phyloP scores from a whole-genome alignment of 2,329 filamentous ascomycete genomes.

The Camillea tinctor region DNA sequence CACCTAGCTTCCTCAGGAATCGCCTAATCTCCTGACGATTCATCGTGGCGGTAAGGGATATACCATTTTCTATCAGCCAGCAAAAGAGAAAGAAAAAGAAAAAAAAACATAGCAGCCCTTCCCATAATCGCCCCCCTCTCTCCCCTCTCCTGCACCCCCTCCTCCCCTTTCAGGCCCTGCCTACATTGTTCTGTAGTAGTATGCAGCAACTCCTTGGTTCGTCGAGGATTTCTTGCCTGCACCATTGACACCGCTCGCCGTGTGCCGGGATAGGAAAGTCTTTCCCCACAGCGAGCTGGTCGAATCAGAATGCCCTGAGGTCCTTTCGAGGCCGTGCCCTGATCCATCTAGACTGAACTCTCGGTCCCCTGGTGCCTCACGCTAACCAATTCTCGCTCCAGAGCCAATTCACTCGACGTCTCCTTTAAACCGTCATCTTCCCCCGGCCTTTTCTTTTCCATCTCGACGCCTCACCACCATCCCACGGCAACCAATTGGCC shows the following conservation, averaged over 20 bases:
- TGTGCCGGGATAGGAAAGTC: conserved; percentile 27
- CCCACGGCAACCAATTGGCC: conserved; percentile 46
- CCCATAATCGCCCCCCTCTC: neutral
- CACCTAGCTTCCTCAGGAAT: conserved; percentile 47
- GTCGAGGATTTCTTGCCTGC: conserved; percentile 22
- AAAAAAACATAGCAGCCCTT: no score
- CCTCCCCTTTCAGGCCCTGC: conserved; percentile 5
- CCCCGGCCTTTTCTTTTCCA: conserved; percentile 39
- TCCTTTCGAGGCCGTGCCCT: conserved; percentile 25
- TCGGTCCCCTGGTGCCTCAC: conserved; percentile 23
- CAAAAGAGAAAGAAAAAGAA: no score
- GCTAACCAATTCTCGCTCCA: conserved; percentile 26
- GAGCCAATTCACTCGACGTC: conserved; percentile 38
- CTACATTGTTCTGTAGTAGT: conserved; percentile 11
- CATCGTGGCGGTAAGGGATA: conserved; percentile 54
- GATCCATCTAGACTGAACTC: conserved; percentile 4
- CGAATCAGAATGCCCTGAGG: conserved; percentile 26
- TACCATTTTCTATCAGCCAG: conserved; percentile 14
- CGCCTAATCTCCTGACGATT: conserved; percentile 48
- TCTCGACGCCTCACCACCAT: conserved; percentile 35
- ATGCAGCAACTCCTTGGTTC: conserved; percentile 19
- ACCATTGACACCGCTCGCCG: conserved; percentile 22
- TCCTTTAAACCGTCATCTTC: conserved; percentile 47
- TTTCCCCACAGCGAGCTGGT: conserved; percentile 24
- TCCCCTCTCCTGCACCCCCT: conserved; percentile 22